Conservation (phyloP, 2,329 filamentous ascomycete genomes). For the Colletotrichum destructivum region DNA sequence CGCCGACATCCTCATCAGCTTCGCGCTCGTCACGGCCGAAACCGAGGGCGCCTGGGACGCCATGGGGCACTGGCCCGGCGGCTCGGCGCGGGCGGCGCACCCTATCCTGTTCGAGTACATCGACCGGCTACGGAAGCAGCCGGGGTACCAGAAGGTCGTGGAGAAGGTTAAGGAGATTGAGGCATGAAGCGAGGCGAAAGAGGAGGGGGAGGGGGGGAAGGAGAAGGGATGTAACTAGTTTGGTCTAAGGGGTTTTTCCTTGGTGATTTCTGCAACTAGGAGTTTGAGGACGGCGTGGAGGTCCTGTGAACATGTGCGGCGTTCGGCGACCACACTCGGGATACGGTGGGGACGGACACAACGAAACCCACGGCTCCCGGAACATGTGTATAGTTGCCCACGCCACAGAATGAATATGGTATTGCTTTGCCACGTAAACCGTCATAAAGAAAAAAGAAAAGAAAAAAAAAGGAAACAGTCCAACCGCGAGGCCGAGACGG, state of each 20-base stretch:
- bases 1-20: slow-evolving; percentile 69
- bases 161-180: slow-evolving; percentile 67
- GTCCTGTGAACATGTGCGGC: background rate
- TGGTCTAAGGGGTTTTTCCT: background rate
- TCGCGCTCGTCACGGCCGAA: slow-evolving; percentile 61
- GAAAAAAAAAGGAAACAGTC: no score
- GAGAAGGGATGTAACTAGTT: no score
- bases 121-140: slow-evolving; percentile 59
- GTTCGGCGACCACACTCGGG: background rate
- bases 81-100: slow-evolving; percentile 55
- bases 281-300: background rate
- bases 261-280: background rate
- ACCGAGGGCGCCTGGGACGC: slow-evolving; percentile 54
- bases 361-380: background rate
- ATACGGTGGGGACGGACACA: background rate
- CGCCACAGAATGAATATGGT: no score
- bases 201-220: background rate
- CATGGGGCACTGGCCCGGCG: slow-evolving; percentile 59
- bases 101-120: slow-evolving; percentile 65
- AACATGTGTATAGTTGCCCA: no score
- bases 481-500: no score
- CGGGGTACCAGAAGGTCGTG: slow-evolving; percentile 63
- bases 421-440: no score
- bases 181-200: slow-evolving; percentile 45
- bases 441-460: no score